Conservation (phyloP, 1,139 yeast species). For the Eremothecium gossypii region DNA sequence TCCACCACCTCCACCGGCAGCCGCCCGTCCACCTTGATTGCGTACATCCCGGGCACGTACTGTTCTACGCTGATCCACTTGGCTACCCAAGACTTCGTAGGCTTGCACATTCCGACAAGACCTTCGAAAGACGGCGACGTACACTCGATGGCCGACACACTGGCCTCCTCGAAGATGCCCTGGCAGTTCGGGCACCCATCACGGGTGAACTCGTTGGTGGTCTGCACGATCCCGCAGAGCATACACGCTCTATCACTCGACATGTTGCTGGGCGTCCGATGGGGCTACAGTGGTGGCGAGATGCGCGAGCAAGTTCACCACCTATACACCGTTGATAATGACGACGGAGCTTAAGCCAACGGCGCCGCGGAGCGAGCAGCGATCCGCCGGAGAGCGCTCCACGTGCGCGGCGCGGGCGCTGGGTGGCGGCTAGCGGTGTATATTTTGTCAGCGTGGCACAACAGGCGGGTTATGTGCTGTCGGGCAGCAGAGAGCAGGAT, state of each 20-base stretch:
- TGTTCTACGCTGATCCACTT: conserved; percentile 91
- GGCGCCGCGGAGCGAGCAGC: background rate
- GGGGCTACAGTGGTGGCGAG: no score
- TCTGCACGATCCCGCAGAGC: conserved; percentile 88
- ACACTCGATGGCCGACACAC: conserved; percentile 79
- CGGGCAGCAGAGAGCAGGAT: conserved; percentile 1
- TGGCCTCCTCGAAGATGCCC: conserved; percentile 70
- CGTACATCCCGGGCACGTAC: conserved; percentile 83
- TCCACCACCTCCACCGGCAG: conserved; percentile 78
- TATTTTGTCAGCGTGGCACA: conserved; percentile 3
- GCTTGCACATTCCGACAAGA: conserved; percentile 80
- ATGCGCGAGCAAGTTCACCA: no score
- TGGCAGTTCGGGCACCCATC: conserved; percentile 98
- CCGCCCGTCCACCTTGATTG: conserved; percentile 87
- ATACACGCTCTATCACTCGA: conserved; percentile 79
- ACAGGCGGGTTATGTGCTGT: background rate
- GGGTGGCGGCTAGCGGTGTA: background rate
- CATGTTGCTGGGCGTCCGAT: conserved; percentile 1
- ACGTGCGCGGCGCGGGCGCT: background rate
- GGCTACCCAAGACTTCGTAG: conserved; percentile 90
- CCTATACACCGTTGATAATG: no score
- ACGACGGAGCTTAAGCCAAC: no score
- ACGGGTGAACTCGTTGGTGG: conserved; percentile 49
- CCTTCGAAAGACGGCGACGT: conserved; percentile 98
- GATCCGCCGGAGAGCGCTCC: no score